A percentile compares a stretch with the other conserved stretches of the same genome.
phyloP scores from a whole-genome alignment of 345 rosid species.

The Eucalyptus decipiens region DNA sequence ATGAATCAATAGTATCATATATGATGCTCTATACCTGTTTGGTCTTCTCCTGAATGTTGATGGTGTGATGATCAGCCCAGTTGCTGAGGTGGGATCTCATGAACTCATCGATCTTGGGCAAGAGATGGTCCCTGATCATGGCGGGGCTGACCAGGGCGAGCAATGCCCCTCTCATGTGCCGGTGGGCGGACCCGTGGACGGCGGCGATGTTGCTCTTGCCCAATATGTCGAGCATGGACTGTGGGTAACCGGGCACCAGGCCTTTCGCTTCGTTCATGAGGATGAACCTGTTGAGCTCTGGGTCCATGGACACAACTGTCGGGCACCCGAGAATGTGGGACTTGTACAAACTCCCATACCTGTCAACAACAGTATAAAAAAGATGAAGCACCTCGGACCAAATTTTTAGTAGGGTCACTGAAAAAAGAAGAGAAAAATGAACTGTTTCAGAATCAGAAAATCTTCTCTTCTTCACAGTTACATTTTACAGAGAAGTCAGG shows the following conservation, averaged over 20 bases:
- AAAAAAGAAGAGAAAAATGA: neutral
- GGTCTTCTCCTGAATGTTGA: conserved; percentile 71
- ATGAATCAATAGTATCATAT: too few relatives aligned
- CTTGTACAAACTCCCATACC: conserved; percentile 73
- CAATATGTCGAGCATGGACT: conserved; percentile 74
- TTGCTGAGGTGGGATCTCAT: conserved; percentile 45
- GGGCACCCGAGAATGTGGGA: conserved; percentile 87
- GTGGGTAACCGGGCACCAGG: conserved; percentile 82
- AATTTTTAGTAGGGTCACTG: neutral
- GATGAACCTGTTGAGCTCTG: conserved; percentile 68
- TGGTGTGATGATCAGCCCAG: conserved; percentile 27
- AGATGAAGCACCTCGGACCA: neutral
- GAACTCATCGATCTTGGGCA: conserved; percentile 49
- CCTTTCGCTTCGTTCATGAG: conserved; percentile 79
- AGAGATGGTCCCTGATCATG: conserved; percentile 39
- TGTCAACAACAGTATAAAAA: neutral
- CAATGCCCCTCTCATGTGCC: conserved; percentile 57
- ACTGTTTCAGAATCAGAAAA: neutral
- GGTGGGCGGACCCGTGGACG: conserved; percentile 68
- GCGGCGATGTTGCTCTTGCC: conserved; percentile 76
- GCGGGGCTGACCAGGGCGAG: conserved; percentile 49
- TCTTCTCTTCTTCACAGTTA: neutral
- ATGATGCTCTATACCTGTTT: conserved; percentile 33
- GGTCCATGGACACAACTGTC: conserved; percentile 66
- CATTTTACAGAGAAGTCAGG: neutral